Evolutionary conservation across 768 basidiomycete genomes (phyloP), one percentile per base, ranked within the genome.

Genomic region (Naematelia encephala): DNA sequence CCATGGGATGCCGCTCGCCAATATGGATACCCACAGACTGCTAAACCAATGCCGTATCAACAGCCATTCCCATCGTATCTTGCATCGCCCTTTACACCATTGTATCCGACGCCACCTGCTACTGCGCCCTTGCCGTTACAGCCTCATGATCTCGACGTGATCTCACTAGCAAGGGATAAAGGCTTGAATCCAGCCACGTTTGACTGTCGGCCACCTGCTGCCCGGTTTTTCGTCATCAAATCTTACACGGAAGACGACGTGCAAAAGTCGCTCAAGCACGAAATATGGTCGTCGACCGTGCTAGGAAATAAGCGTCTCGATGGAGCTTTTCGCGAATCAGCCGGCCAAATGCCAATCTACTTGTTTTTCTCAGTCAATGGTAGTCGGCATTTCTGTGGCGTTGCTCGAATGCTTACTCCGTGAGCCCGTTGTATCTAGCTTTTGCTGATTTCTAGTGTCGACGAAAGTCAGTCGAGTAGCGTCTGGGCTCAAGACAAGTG

Each of bases 401-500:
- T 98, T 85, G 94, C 94, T 1, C 92, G 96, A 78, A 97, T 98
- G 94, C 78, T 94, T 69, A 94, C 91, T 5, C 88, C 90, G 91
- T 91, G 71, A 60, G 85, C 75, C 42, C 4, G 5, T 47, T 43
- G 39, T 11, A 47, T 26, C 19, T 21, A 8, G 25, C 8, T 21
- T 8, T 47, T 21, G 46, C 46, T 47, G n/a, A 16, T 26, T 4
- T 21, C 22, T 29, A 73, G 72, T 83, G 89, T 98, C 34, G 94
- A 98, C 75, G 93, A 98, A 76, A 88, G 89, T 4, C 84, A 88
- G 59, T 91, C 90, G 74, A 92, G 90, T 62, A 97, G 88, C 1
- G 96, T 99, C 19, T 99, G 96, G 96, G 93, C 93, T 0, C 93
- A 93, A 29, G 93, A 98, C 79, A 99, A 99, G 76, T 99, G 96